Conservation (phyloP, 169 alveolate species). For the Eimeria acervulina region DNA sequence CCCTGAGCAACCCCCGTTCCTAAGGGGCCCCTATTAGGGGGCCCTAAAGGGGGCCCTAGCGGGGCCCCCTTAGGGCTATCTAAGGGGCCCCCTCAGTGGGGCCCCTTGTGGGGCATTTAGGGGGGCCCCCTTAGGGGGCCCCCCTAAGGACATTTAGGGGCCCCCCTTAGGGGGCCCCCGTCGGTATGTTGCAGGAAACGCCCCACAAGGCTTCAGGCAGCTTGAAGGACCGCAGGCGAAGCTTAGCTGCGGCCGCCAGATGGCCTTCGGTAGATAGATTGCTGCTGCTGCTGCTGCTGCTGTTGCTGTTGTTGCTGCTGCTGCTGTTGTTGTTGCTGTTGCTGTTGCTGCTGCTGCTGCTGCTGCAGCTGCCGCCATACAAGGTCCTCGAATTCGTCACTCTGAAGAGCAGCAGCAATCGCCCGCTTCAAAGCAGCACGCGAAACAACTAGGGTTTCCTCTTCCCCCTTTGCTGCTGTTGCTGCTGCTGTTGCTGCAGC, state of each 20-base stretch:
- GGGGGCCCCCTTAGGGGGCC: background rate
- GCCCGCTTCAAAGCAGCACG: conserved; percentile 37
- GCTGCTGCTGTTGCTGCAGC: conserved; percentile 20
- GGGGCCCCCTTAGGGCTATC: too few relatives aligned
- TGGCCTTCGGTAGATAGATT: background rate
- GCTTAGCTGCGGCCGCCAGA: background rate
- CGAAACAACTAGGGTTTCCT: background rate
- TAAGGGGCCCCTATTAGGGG: background rate
- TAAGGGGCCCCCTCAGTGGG: background rate
- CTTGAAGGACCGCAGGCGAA: background rate
- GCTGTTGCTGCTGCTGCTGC: background rate
- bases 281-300: background rate
- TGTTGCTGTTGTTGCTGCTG: background rate
- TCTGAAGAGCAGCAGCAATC: conserved; percentile 46
- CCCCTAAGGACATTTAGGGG: background rate
- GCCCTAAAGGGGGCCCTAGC: background rate
- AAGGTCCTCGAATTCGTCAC: conserved; percentile 34
- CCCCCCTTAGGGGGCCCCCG: background rate
- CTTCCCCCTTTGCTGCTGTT: conserved; percentile 8
- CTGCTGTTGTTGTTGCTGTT: background rate
- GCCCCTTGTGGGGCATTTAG: background rate
- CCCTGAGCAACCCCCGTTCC: background rate
- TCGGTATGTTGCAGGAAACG: background rate
- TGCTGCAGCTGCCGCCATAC: conserved; percentile 66
- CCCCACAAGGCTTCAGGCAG: too few relatives aligned